These are phyloP conservation scores for Tremella fuciformis DNA, from an alignment of 768 basidiomycete species.

Conservation along the genomic window DNA sequence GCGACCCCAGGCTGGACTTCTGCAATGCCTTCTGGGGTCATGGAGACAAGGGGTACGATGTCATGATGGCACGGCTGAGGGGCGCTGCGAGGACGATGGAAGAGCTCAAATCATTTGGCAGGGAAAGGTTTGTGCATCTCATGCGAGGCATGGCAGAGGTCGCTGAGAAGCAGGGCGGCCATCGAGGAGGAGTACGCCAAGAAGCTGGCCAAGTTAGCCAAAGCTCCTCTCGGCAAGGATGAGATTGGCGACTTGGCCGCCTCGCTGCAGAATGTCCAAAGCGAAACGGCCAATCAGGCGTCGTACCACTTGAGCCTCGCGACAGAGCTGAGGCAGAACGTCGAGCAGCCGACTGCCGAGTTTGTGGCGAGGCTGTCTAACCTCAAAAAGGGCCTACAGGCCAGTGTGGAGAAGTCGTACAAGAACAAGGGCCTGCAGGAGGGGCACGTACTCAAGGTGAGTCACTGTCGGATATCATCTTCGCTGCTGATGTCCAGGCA, in stretches of 20 bases:
- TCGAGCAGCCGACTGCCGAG: constrained; percentile 58
- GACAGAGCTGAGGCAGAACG: constrained; percentile 68
- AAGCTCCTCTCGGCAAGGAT: constrained; percentile 72
- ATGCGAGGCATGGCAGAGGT: neutral
- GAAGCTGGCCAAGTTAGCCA: constrained; percentile 73
- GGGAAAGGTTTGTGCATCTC: constrained; percentile 71
- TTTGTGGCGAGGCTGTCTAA: constrained; percentile 29
- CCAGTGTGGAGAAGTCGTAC: constrained; percentile 80
- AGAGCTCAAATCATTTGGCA: constrained; percentile 83
- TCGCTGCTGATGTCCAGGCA: constrained; percentile 54
- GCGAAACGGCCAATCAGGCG: constrained; percentile 81
- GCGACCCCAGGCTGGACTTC: constrained; percentile 68
- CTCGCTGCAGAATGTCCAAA: constrained; percentile 72
- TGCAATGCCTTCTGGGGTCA: constrained; percentile 97
- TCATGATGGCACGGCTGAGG: constrained; percentile 79
- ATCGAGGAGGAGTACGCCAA: constrained; percentile 97
- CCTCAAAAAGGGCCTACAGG: constrained; percentile 57
- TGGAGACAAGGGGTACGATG: constrained; percentile 82
- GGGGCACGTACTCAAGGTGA: constrained; percentile 70
- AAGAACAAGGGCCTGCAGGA: constrained; percentile 86
- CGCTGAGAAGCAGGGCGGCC: constrained; percentile 59
- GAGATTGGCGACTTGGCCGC: constrained; percentile 87
- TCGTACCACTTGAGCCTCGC: constrained; percentile 70
- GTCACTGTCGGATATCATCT: neutral
- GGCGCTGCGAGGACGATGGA: constrained; percentile 82